phyloP scores from a whole-genome alignment of 2,329 filamentous ascomycete genomes.

The Colletotrichum musae region DNA sequence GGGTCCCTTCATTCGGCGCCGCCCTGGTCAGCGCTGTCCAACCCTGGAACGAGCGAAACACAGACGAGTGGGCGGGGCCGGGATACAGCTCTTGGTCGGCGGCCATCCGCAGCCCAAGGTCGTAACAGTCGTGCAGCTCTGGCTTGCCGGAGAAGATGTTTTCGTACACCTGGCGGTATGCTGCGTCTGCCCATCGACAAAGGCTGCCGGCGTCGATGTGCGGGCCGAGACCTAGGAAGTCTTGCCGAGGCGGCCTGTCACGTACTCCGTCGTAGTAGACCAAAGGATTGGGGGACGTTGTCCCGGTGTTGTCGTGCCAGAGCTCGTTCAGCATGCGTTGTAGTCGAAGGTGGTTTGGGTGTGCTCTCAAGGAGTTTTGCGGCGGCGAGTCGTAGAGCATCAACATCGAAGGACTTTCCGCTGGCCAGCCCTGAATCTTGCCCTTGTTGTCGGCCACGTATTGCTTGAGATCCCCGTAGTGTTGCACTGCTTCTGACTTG shows the following conservation, averaged over 20 bases:
- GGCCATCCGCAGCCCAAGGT: slow-evolving; percentile 52
- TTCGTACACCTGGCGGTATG: slow-evolving; percentile 54
- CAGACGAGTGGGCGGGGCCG: slow-evolving; percentile 53
- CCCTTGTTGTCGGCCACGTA: slow-evolving; percentile 52
- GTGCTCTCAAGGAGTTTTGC: slow-evolving; percentile 54
- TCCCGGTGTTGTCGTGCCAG: slow-evolving; percentile 51
- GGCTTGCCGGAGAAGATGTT: slow-evolving; percentile 55
- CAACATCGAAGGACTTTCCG: slow-evolving; percentile 55
- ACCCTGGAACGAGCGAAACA: slow-evolving; percentile 58
- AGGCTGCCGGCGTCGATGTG: slow-evolving; percentile 61
- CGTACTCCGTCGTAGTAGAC: slow-evolving; percentile 57
- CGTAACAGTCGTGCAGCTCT: slow-evolving; percentile 54
- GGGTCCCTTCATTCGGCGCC: slow-evolving; percentile 51
- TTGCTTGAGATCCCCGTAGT: slow-evolving; percentile 50
- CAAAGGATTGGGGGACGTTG: slow-evolving; percentile 52
- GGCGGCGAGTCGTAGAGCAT: slow-evolving; percentile 56
- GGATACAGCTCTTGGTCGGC: slow-evolving; percentile 53
- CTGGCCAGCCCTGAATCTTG: slow-evolving; percentile 52
- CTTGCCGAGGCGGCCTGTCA: slow-evolving; percentile 53
- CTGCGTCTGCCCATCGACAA: slow-evolving; percentile 57
- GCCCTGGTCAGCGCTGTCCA: slow-evolving; percentile 60
- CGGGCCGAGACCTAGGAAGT: slow-evolving; percentile 57
- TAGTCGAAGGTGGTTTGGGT: slow-evolving; percentile 54
- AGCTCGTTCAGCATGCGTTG: slow-evolving; percentile 55
- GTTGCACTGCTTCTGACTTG: slow-evolving; percentile 43